A percentile compares a stretch with the other conserved stretches of the same genome.
Conservation (phyloP, 208 protist genomes). For the Leishmania tropica region DNA sequence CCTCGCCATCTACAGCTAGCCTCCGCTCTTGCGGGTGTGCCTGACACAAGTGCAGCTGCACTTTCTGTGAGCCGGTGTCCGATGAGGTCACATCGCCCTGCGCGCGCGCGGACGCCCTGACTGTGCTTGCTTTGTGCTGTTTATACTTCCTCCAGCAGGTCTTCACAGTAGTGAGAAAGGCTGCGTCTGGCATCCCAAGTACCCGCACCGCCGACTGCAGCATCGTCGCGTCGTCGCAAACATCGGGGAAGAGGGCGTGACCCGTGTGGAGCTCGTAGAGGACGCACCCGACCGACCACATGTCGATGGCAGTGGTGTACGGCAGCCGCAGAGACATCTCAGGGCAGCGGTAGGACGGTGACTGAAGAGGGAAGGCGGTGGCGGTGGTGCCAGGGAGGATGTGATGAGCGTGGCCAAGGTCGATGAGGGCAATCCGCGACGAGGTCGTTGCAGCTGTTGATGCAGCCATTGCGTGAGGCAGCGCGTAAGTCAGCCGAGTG, state of each 20-base stretch:
- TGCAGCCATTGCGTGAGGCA: slow-evolving; percentile 3
- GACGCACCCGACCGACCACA: slow-evolving; percentile 70
- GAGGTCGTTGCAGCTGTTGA: background rate
- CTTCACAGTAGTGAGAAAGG: slow-evolving; percentile 46
- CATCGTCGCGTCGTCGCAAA: slow-evolving; percentile 38
- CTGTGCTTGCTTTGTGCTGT: slow-evolving; percentile 16
- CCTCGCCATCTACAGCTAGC: background rate
- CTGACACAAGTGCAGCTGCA: background rate
- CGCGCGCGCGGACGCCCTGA: background rate
- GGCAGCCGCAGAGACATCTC: slow-evolving; percentile 91
- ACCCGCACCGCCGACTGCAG: slow-evolving; percentile 32
- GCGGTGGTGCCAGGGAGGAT: slow-evolving; percentile 63
- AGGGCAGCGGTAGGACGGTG: slow-evolving; percentile 95
- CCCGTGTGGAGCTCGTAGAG: slow-evolving; percentile 60
- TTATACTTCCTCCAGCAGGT: slow-evolving; percentile 44
- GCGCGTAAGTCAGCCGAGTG: slow-evolving; percentile 3
- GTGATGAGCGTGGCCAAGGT: slow-evolving; percentile 94
- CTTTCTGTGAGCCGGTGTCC: background rate
- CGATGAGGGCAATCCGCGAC: slow-evolving; percentile 93
- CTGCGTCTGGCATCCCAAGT: slow-evolving; percentile 56
- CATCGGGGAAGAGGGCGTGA: slow-evolving; percentile 49
- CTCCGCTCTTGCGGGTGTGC: background rate
- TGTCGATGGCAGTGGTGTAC: slow-evolving; percentile 68
- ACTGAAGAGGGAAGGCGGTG: slow-evolving; percentile 96
- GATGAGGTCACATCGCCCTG: background rate